Evolutionary conservation across 345 rosid species (phyloP).

Genomic region (Trapa bicornis): DNA sequence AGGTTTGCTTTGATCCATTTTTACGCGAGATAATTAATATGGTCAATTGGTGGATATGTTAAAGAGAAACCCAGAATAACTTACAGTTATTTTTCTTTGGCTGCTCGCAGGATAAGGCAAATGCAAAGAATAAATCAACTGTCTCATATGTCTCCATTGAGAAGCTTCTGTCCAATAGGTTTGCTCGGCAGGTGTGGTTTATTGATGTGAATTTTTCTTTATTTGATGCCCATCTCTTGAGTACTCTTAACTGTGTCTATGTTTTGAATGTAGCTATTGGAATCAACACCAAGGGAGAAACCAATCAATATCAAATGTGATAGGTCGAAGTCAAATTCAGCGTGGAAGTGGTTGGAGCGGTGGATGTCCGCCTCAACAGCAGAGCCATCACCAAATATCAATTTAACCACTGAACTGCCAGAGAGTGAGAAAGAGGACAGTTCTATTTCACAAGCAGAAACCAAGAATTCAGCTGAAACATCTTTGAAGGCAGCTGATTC

Average conservation of each 20-base stretch:
- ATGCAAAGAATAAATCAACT: conserved; percentile 19
- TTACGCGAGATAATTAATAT: not conserved
- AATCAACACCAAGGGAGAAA: conserved; percentile 56
- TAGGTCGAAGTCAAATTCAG: conserved; percentile 56
- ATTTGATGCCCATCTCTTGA: not conserved
- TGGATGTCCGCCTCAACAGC: conserved; percentile 65
- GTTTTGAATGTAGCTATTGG: conserved; percentile 51
- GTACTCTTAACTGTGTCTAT: conserved; percentile 7
- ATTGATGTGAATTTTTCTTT: conserved; percentile 1
- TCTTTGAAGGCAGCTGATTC: conserved; percentile 19
- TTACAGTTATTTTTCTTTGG: not conserved
- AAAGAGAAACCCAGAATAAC: not conserved
- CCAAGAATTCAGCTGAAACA: conserved; percentile 20
- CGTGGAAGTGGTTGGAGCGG: conserved; percentile 96
- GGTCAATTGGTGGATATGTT: not conserved
- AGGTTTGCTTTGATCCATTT: not conserved
- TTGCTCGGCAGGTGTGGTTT: conserved; percentile 65
- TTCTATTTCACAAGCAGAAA: conserved; percentile 15
- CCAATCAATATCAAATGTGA: conserved; percentile 72
- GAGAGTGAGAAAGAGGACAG: conserved; percentile 20
- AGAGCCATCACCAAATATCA: conserved; percentile 29
- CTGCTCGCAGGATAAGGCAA: conserved; percentile 36
- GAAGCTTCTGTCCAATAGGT: conserved; percentile 61
- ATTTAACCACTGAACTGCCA: conserved; percentile 19
- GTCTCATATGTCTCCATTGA: conserved; percentile 37